These are phyloP conservation scores for Aspergillus fumigatiaffinis DNA, from an alignment of 2,329 filamentous ascomycete species.

Conservation along the genomic window DNA sequence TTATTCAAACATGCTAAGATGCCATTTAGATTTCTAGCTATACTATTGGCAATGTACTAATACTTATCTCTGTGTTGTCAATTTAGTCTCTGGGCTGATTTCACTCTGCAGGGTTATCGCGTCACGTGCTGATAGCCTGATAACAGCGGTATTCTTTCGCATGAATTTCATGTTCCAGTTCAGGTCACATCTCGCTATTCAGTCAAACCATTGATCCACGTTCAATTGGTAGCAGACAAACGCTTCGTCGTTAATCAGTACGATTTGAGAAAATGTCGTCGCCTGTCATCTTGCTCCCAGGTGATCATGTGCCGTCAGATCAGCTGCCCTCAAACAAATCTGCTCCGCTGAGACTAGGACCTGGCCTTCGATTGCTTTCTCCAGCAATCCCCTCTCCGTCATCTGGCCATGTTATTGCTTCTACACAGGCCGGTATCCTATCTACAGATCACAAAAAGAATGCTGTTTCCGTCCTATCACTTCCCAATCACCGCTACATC, in stretches of 20 bases:
- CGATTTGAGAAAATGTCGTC: slow-evolving; percentile 47
- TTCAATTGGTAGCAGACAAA: background rate
- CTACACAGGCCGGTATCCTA: slow-evolving; percentile 34
- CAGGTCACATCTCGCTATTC: background rate
- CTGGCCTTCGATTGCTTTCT: slow-evolving; percentile 76
- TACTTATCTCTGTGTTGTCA: background rate
- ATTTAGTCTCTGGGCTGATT: background rate
- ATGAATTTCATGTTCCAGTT: background rate
- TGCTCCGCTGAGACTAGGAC: slow-evolving; percentile 72
- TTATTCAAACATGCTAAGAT: background rate
- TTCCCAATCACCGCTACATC: slow-evolving; percentile 60
- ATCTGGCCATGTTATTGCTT: slow-evolving; percentile 40
- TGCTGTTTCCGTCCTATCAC: slow-evolving; percentile 31
- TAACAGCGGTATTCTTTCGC: slow-evolving; percentile 12
- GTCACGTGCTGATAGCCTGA: slow-evolving; percentile 29
- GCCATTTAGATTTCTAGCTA: background rate
- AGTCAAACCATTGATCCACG: background rate
- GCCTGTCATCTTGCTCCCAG: slow-evolving; percentile 71
- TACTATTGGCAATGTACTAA: background rate
- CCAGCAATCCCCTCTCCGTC: slow-evolving; percentile 60
- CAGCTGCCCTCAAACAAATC: slow-evolving; percentile 64
- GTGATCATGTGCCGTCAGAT: slow-evolving; percentile 66
- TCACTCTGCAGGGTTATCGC: background rate
- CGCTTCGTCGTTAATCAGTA: too few species aligned
- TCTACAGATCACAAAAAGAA: slow-evolving; percentile 40